These are phyloP conservation scores for Aureobasidium vineae DNA, from an alignment of 2,329 filamentous ascomycete genomes.

Conservation along the genomic window DNA sequence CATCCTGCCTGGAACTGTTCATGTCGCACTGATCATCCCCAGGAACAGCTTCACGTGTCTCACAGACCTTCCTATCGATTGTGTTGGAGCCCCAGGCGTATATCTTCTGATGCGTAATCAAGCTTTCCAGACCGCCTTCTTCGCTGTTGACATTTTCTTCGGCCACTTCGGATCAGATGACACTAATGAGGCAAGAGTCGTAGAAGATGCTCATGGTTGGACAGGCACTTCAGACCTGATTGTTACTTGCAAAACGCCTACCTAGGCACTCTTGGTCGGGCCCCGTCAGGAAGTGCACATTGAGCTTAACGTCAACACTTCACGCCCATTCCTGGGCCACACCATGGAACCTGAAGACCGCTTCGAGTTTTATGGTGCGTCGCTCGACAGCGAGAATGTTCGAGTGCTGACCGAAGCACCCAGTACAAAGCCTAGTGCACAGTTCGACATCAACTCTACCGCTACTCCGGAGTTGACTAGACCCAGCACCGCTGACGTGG, in stretches of 20 bases:
- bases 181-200: conserved; percentile 14
- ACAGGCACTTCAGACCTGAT: conserved; percentile 32
- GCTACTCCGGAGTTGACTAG: no score
- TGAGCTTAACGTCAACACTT: conserved; percentile 31
- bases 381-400: conserved; percentile 11
- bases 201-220: conserved; percentile 32
- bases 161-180: not conserved
- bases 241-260: conserved; percentile 34
- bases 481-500: not conserved
- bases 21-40: conserved; percentile 16
- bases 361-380: not conserved
- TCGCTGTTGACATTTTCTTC: conserved; percentile 20
- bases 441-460: not conserved
- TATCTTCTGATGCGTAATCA: not conserved
- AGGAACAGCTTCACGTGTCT: conserved; percentile 7
- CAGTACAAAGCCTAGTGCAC: not conserved
- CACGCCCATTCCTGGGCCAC: not conserved
- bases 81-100: conserved; percentile 11
- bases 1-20: conserved; percentile 7
- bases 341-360: not conserved
- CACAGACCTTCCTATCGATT: not conserved
- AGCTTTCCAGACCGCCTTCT: conserved; percentile 11
- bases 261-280: conserved; percentile 27
- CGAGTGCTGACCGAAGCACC: conserved; percentile 20
- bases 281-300: conserved; percentile 27